phyloP scores from a whole-genome alignment of 768 basidiomycete species.

The Boletus sp. region DNA sequence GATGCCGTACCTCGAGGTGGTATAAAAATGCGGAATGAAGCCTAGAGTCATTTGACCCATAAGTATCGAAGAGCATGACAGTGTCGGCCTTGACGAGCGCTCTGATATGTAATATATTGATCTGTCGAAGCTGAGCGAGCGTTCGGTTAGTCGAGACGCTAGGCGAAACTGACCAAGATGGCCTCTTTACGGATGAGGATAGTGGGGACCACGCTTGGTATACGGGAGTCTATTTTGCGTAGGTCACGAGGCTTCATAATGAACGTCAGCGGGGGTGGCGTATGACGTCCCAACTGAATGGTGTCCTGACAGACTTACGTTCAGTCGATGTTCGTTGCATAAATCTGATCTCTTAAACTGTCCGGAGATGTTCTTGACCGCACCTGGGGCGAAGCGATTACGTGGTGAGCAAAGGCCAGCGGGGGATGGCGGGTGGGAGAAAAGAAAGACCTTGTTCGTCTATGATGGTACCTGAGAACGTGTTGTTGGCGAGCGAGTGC shows the following conservation, averaged over 20 bases:
- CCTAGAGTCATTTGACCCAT: conserved; percentile 81
- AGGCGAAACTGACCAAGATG: conserved; percentile 61
- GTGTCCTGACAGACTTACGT: conserved; percentile 54
- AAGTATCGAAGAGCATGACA: conserved; percentile 89
- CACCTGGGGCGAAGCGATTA: conserved; percentile 48
- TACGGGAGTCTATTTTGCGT: conserved; percentile 91
- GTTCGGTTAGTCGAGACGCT: neutral
- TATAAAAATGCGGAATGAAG: conserved; percentile 86
- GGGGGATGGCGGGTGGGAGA: conserved; percentile 9
- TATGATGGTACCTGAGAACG: conserved; percentile 70
- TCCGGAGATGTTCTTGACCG: conserved; percentile 83
- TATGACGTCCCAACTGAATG: conserved; percentile 16
- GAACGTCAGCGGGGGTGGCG: conserved; percentile 21
- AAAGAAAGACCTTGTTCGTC: conserved; percentile 70
- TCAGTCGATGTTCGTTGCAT: conserved; percentile 80
- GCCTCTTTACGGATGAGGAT: conserved; percentile 87
- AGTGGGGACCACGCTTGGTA: conserved; percentile 92
- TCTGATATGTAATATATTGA: conserved; percentile 93
- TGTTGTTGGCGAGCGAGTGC: conserved; percentile 12
- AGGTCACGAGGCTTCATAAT: conserved; percentile 81
- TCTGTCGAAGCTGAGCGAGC: conserved; percentile 39
- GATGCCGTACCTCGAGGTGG: conserved; percentile 66
- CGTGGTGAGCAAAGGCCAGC: conserved; percentile 18
- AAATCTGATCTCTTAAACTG: conserved; percentile 90
- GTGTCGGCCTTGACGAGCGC: conserved; percentile 92